Conservation (phyloP, 2,329 filamentous ascomycete genomes). For the Clonostachys solani region DNA sequence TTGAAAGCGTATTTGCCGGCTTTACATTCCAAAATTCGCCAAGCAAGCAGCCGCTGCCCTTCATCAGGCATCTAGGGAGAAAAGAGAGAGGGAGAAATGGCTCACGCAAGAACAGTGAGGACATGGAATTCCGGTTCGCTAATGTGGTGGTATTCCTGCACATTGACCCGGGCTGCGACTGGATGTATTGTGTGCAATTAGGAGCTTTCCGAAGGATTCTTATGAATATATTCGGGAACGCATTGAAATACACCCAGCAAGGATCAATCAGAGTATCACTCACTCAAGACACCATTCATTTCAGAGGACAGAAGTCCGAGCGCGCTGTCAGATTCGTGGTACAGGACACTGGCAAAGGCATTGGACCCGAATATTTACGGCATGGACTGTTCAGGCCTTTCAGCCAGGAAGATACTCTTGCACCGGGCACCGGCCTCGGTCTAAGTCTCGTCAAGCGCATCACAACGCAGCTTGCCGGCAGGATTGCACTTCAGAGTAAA, state of each 20-base stretch:
- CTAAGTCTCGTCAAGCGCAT: constrained; percentile 61
- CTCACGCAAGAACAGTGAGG: constrained; percentile 1
- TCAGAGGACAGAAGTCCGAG: background rate
- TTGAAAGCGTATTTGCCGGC: constrained; percentile 41
- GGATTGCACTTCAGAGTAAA: constrained; percentile 50
- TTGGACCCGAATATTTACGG: constrained; percentile 56
- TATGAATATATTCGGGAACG: constrained; percentile 60
- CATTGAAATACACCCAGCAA: constrained; percentile 52
- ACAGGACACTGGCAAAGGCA: constrained; percentile 62
- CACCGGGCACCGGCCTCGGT: constrained; percentile 59
- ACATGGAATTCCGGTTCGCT: background rate
- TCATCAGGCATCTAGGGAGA: too few relatives aligned
- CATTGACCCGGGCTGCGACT: constrained; percentile 39
- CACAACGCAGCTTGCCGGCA: constrained; percentile 51
- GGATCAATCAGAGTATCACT: constrained; percentile 23
- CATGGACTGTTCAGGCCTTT: constrained; percentile 60
- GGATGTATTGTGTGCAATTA: constrained; percentile 51
- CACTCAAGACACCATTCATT: constrained; percentile 6
- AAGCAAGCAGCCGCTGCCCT: too few relatives aligned
- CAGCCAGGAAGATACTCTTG: constrained; percentile 56
- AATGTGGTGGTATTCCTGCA: constrained; percentile 41
- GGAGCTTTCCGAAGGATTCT: constrained; percentile 48
- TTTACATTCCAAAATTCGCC: constrained; percentile 31
- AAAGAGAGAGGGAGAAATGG: too few relatives aligned
- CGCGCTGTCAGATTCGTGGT: constrained; percentile 36